Evolutionary conservation across 345 rosid genomes (phyloP).

Genomic region (Syzygium grande): DNA sequence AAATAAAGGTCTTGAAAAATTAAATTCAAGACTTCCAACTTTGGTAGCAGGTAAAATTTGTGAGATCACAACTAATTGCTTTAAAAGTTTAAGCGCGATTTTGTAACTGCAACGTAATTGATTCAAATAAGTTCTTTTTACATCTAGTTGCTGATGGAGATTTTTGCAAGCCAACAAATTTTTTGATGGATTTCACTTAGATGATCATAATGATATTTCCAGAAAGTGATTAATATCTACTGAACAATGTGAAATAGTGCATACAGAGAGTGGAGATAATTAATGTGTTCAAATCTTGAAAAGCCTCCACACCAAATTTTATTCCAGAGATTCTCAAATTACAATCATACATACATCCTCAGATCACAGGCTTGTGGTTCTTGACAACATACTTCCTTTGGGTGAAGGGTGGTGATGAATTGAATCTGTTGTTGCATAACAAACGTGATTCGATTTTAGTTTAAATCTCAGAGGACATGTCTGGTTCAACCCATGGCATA

Average conservation of each 20-base stretch:
- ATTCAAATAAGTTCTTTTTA: not conserved
- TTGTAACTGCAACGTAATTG: not conserved
- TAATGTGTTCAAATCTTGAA: not conserved
- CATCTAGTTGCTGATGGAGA: not conserved
- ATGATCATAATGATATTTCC: not conserved
- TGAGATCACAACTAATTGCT: not conserved
- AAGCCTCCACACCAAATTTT: not conserved
- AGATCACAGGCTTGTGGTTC: not conserved
- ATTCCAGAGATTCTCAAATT: not conserved
- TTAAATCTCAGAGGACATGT: not conserved
- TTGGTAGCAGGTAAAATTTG: not conserved
- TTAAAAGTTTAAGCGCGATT: not conserved
- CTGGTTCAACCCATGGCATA: not conserved
- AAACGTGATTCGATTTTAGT: not conserved
- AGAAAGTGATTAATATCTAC: not conserved
- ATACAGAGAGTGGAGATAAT: not conserved
- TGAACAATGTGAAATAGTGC: not conserved
- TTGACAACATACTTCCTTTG: not conserved
- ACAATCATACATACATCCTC: not conserved
- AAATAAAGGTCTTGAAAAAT: not conserved
- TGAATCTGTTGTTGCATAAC: not conserved
- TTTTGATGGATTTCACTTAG: not conserved
- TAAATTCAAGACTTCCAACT: not conserved
- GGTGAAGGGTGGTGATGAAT: not conserved
- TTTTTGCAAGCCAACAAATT: not conserved